phyloP scores from a whole-genome alignment of 2,329 filamentous ascomycete genomes.

The Diaporthe batatas region DNA sequence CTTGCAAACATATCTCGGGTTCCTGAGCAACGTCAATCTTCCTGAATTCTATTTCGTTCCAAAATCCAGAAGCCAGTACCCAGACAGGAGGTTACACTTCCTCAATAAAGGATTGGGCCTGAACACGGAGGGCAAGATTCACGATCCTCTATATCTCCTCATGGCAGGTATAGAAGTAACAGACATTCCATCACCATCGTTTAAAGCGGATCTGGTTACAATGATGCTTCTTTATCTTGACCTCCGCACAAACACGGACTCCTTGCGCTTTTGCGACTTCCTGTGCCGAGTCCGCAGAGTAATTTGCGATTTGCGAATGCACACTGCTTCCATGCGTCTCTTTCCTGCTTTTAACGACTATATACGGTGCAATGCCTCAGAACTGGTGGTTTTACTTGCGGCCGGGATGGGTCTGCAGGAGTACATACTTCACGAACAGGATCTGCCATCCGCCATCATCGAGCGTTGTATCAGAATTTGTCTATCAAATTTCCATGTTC shows the following conservation, averaged over 20 bases:
- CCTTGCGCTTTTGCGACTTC: conserved; percentile 4
- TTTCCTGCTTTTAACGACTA: neutral
- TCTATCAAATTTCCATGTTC: conserved; percentile 10
- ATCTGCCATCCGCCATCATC: neutral
- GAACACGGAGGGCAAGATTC: neutral
- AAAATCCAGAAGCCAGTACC: neutral
- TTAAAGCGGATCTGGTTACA: neutral
- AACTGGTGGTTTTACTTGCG: neutral
- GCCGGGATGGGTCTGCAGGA: conserved; percentile 8
- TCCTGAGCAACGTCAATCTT: neutral
- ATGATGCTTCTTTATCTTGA: neutral
- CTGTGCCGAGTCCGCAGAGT: neutral
- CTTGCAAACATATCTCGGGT: conserved; percentile 10
- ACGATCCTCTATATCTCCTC: neutral
- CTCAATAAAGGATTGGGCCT: too few species aligned
- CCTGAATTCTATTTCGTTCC: conserved; percentile 4
- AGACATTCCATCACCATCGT: neutral
- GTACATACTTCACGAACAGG: conserved; percentile 1
- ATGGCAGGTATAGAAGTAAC: rapidly evolving
- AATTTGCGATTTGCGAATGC: neutral
- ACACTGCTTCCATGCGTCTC: neutral
- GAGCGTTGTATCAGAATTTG: neutral
- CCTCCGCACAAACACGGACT: neutral
- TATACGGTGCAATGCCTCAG: conserved; percentile 1
- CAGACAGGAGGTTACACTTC: too few species aligned